Evolutionary conservation across 2,329 filamentous ascomycete species (phyloP).

Genomic region (Aureobasidium subglaciale): DNA sequence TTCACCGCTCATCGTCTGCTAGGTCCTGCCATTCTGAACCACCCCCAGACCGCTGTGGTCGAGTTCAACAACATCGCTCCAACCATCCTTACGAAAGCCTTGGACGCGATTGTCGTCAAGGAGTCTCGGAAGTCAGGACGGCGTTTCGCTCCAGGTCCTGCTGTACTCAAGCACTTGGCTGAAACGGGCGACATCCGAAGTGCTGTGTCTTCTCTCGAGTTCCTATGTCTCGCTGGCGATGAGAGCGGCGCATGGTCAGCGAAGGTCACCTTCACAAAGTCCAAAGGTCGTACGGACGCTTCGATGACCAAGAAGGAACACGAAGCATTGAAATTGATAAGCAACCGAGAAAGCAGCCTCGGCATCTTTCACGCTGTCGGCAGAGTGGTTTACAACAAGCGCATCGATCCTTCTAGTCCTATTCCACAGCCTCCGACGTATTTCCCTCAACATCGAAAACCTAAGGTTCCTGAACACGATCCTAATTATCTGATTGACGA

Average conservation of each 20-base stretch:
- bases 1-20: constrained; percentile 88
- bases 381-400: constrained; percentile 94
- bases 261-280: constrained; percentile 63
- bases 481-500: constrained; percentile 77
- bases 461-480: constrained; percentile 38
- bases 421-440: constrained; percentile 40
- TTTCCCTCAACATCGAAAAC: constrained; percentile 38
- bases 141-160: constrained; percentile 66
- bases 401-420: constrained; percentile 49
- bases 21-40: constrained; percentile 75
- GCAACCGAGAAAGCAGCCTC: constrained; percentile 78
- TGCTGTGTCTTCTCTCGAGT: constrained; percentile 86
- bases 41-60: constrained; percentile 70
- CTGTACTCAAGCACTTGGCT: constrained; percentile 69
- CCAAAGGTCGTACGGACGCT: constrained; percentile 52
- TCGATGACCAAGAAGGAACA: constrained; percentile 69
- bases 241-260: constrained; percentile 67
- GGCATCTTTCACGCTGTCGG: constrained; percentile 96
- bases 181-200: constrained; percentile 88
- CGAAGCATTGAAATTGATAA: constrained; percentile 72
- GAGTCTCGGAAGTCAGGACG: constrained; percentile 74
- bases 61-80: constrained; percentile 92
- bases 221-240: constrained; percentile 79
- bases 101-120: constrained; percentile 76
- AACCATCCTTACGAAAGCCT: constrained; percentile 74